Evolutionary conservation across 441 rosid genomes (phyloP).

Genomic region (Daphne laureola): DNA sequence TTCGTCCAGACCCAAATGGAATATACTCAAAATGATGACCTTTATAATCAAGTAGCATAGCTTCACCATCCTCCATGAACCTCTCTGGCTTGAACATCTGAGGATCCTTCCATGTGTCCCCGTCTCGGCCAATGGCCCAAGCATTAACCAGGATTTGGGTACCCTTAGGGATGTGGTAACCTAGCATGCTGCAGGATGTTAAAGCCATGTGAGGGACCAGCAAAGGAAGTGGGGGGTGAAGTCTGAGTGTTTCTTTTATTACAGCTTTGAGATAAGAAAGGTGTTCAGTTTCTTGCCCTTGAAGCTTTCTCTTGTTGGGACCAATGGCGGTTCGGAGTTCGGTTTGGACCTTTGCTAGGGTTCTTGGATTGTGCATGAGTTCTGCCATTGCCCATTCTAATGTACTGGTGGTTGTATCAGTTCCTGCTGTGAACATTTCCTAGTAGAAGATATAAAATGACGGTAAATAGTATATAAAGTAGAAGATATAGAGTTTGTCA

Average conservation of each 20-base stretch:
- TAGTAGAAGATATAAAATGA: conserved; percentile 1
- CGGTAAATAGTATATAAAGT: conserved; percentile 10
- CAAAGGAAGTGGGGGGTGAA: conserved; percentile 74
- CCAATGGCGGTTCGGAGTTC: conserved; percentile 22
- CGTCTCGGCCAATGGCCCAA: conserved; percentile 56
- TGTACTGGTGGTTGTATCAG: conserved; percentile 74
- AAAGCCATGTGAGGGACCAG: conserved; percentile 71
- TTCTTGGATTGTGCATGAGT: conserved; percentile 45
- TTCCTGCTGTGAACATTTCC: conserved; percentile 87
- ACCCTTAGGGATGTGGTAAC: conserved; percentile 45
- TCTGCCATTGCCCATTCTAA: conserved; percentile 84
- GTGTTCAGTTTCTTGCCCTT: conserved; percentile 30
- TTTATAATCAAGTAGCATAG: conserved; percentile 28
- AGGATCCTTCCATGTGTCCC: conserved; percentile 40
- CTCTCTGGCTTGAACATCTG: conserved; percentile 40
- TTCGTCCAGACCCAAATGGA: conserved; percentile 54
- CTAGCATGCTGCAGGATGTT: conserved; percentile 37
- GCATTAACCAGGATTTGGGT: conserved; percentile 35
- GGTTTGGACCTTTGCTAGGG: conserved; percentile 22
- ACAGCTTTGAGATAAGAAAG: conserved; percentile 63
- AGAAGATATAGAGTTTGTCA: no score
- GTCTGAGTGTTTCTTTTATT: conserved; percentile 59
- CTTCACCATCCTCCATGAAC: conserved; percentile 20
- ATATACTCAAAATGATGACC: conserved; percentile 47
- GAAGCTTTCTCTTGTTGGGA: conserved; percentile 14